Evolutionary conservation across 2,329 filamentous ascomycete species (phyloP).

Genomic region (Colletotrichum cordylinicola): DNA sequence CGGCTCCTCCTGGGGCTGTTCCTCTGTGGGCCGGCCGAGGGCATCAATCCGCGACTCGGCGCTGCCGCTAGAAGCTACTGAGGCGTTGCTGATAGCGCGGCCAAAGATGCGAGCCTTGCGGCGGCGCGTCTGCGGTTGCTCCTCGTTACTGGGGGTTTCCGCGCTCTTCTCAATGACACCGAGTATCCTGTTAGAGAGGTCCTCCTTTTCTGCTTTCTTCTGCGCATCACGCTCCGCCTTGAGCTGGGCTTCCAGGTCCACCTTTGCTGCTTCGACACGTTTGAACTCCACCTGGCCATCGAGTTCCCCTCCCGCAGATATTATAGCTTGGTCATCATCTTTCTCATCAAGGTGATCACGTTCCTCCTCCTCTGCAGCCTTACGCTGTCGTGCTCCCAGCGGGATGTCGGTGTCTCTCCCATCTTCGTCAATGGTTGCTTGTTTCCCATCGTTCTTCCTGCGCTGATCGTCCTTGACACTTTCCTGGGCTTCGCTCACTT

Average conservation of each 20-base stretch:
- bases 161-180: constrained; percentile 43
- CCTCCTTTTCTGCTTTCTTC: constrained; percentile 43
- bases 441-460: not conserved
- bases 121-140: constrained; percentile 18
- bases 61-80: constrained; percentile 54
- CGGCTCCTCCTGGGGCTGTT: not conserved
- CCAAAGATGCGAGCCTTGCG: constrained; percentile 59
- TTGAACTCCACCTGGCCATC: not conserved
- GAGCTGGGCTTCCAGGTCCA: constrained; percentile 24
- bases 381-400: not conserved
- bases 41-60: constrained; percentile 36
- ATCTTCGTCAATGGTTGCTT: not conserved
- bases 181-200: constrained; percentile 47
- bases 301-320: not conserved
- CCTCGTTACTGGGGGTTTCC: constrained; percentile 19
- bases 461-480: not conserved
- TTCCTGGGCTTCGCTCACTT: not conserved
- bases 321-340: not conserved
- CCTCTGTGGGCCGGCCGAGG: not conserved
- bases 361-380: not conserved
- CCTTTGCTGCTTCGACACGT: constrained; percentile 1
- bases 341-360: not conserved
- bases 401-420: not conserved
- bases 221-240: constrained; percentile 16
- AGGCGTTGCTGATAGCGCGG: constrained; percentile 63